Percentiles rank a stretch among this genome's conserved stretches.
Evolutionary conservation across 139 green algal genomes (phyloP).

Genomic region (Closterium sp.): DNA sequence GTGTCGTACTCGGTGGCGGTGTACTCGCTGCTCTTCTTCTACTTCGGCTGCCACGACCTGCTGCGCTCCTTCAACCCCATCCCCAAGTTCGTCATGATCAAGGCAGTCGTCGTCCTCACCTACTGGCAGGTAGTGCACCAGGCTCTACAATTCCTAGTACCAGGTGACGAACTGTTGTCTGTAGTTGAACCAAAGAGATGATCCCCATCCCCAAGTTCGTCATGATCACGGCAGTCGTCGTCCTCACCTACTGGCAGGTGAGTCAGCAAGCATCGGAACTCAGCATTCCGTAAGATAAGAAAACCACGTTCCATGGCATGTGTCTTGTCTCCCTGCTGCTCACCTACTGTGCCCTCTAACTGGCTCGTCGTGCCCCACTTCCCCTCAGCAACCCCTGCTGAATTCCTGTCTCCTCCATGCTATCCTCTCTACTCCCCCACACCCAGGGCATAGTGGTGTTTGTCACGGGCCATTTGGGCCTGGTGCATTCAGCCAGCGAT

Average conservation of each 20-base stretch:
- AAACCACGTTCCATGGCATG: no score
- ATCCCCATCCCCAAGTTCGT: constrained; percentile 94
- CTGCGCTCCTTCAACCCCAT: constrained; percentile 88
- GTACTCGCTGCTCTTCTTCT: constrained; percentile 95
- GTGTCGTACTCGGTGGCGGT: constrained; percentile 86
- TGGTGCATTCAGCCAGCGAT: constrained; percentile 59
- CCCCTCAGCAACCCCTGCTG: no score
- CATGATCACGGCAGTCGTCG: constrained; percentile 92
- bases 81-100: constrained; percentile 93
- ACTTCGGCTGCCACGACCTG: constrained; percentile 85
- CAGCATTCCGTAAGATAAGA: no score
- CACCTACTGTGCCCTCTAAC: no score
- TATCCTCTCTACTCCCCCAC: background rate
- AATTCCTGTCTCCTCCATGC: background rate
- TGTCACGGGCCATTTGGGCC: constrained; percentile 57
- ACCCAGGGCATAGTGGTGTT: constrained; percentile 72
- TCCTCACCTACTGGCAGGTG: constrained; percentile 89
- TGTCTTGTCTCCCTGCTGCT: no score
- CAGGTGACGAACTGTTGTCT: no score
- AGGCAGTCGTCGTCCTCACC: constrained; percentile 93
- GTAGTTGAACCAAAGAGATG: no score
- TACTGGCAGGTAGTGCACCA: constrained; percentile 77
- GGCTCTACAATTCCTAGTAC: constrained; percentile 66
- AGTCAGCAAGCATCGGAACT: no score
- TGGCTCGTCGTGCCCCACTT: background rate